Conservation (phyloP, 148 eudicot species). For the Rhododendron griersonianum region DNA sequence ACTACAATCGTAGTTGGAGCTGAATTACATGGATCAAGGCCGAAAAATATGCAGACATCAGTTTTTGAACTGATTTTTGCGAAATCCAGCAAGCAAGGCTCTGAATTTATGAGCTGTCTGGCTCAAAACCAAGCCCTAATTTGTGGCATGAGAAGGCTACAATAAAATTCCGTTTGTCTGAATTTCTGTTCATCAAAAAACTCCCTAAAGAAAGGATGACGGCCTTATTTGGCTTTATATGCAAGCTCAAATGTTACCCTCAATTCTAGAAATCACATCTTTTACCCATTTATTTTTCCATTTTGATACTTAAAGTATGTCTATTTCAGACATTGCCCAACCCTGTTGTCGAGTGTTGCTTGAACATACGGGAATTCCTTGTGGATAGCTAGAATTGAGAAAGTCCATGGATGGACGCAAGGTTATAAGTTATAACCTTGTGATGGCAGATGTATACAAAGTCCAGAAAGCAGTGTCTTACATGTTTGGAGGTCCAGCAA, state of each 20-base stretch:
- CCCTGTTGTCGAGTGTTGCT: neutral
- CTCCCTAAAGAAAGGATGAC: neutral
- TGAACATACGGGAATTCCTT: neutral
- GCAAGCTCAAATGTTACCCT: neutral
- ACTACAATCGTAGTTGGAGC: no score
- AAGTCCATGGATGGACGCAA: neutral
- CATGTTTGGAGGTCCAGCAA: neutral
- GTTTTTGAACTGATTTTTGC: neutral
- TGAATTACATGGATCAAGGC: neutral
- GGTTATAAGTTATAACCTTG: neutral
- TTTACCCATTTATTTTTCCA: neutral
- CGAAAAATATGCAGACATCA: neutral
- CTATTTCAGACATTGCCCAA: neutral
- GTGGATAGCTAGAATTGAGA: neutral
- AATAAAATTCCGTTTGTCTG: neutral
- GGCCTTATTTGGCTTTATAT: neutral
- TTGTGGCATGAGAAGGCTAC: no score
- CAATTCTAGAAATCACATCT: no score
- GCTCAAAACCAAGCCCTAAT: neutral
- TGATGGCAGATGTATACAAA: neutral
- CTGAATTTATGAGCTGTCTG: neutral
- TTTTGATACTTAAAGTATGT: neutral
- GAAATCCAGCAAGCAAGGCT: neutral
- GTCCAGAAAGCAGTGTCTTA: neutral
- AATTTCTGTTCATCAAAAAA: no score